Base-by-base conservation (phyloP, 345 rosid genomes). In the Trapa bicornis region DNA sequence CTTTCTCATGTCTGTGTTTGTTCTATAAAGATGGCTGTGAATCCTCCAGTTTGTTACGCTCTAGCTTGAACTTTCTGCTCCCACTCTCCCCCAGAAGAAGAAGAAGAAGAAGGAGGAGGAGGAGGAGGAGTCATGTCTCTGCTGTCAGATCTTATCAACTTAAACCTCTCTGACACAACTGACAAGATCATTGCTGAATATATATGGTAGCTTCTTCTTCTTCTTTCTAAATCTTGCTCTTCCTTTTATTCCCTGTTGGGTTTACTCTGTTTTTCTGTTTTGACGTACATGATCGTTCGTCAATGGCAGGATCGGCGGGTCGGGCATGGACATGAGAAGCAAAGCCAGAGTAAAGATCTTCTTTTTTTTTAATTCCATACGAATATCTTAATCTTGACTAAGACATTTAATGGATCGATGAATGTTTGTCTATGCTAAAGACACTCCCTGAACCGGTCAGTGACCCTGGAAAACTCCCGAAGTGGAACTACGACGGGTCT, bases 401-500 rank as follows among this genome's bases (percentile, higher is more conserved):
- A 45, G 7, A 45, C 13, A 6, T 13, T 45, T 45, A 45, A 45
- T 11, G 11, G 48, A 7, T 45, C 48, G 8, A 45, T 45, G 9
- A 45, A 12, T 2, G 1, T 45, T 45, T 29, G 63, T 42, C 29
- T 22, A 22, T 47, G 37, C n/a, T 22, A 45, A 47, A 89, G 96
- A 90, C 97, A 58, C 77, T 88, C 7, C 2, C 82, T 38, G 87
- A 86, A 36, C 92, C 89, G 0, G 90, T 86, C 39, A 80, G 56
- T 36, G 86, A 86, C 69, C 97, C 95, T 58, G 72, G 82, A 3
- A 65, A 80, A 65, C 87, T 90, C 0, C 95, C 95, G 0, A 82
- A 77, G 66, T 90, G 97, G 97, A 88, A 90, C 42, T 89, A 86
- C 29, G 95, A 87, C 74, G 98, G 96, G 66, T 89, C 96, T 70